Percentiles rank a stretch among this genome's conserved stretches.
Conservation (phyloP, 2,329 filamentous ascomycete genomes). For the Ceratocystis lukuohia region DNA sequence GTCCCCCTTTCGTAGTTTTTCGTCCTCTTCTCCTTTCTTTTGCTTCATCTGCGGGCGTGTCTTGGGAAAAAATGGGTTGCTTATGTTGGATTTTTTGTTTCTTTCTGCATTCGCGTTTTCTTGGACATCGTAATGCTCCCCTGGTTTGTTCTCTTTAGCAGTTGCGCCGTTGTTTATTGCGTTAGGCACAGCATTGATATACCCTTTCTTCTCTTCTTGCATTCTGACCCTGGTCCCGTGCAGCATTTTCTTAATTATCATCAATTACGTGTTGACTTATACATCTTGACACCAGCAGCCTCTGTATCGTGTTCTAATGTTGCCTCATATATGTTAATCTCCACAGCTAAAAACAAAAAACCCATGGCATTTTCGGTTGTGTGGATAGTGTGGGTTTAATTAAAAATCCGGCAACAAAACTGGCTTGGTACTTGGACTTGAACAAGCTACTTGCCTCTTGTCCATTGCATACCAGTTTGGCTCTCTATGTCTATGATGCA, state of each 20-base stretch:
- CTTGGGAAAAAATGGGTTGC: not conserved
- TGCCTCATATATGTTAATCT: not conserved
- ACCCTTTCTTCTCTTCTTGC: not conserved
- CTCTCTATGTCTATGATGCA: slow-evolving; percentile 32
- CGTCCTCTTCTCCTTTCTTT: not conserved
- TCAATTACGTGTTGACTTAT: not conserved
- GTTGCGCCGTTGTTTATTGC: not conserved
- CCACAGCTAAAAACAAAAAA: not conserved
- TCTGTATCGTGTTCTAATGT: not conserved
- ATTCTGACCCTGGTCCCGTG: not conserved
- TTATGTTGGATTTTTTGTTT: slow-evolving; percentile 12
- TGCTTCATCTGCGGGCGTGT: slow-evolving; percentile 8
- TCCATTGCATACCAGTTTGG: not conserved
- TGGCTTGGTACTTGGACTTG: slow-evolving; percentile 20
- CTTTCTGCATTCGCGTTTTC: slow-evolving; percentile 6
- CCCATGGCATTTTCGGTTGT: slow-evolving; percentile 18
- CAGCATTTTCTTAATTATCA: not conserved
- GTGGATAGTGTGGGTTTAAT: slow-evolving; percentile 19
- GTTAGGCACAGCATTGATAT: not conserved
- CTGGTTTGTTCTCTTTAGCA: not conserved
- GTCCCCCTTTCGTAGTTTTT: not conserved
- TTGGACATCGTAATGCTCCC: not conserved
- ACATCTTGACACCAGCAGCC: slow-evolving; percentile 21
- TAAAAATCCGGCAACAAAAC: not conserved
- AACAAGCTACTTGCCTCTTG: not conserved